Percentiles rank a stretch among this genome's conserved stretches.
Conservation (phyloP, 192 early-diverging fungal genomes). For the Coemansia sp. region DNA sequence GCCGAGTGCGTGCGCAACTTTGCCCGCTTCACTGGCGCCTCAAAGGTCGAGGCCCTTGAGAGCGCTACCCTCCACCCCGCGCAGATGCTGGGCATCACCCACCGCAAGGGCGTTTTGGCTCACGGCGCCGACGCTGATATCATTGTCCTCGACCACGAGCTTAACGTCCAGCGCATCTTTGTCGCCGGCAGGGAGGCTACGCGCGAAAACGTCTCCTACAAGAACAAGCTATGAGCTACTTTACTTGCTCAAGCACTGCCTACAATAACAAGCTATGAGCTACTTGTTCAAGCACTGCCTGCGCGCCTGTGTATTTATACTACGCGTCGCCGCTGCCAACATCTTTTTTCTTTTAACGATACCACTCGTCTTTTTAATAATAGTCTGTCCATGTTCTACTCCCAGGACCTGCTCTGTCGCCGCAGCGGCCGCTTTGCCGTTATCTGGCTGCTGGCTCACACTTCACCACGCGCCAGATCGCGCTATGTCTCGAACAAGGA, state of each 20-base stretch:
- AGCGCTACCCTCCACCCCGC: conserved; percentile 81
- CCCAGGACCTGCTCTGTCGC: conserved; percentile 42
- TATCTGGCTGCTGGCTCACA: conserved; percentile 42
- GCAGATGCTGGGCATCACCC: conserved; percentile 68
- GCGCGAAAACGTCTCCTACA: conserved; percentile 33
- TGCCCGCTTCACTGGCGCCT: conserved; percentile 73
- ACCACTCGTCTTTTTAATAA: not conserved
- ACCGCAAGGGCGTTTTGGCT: conserved; percentile 72
- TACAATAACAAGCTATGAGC: conserved; percentile 33
- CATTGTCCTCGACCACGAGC: conserved; percentile 66
- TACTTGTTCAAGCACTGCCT: conserved; percentile 7
- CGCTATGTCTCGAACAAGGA: conserved; percentile 29
- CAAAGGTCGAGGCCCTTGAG: conserved; percentile 77
- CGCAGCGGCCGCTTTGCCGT: conserved; percentile 36
- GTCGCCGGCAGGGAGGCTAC: conserved; percentile 65
- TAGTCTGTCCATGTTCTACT: conserved; percentile 41
- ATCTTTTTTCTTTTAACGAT: not conserved
- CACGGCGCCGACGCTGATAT: conserved; percentile 79
- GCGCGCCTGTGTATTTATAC: not conserved
- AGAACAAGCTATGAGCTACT: conserved; percentile 24
- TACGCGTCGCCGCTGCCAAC: not conserved
- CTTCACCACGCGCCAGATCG: conserved; percentile 15
- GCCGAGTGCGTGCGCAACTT: conserved; percentile 80
- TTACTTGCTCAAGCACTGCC: conserved; percentile 13
- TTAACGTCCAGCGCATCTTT: conserved; percentile 72